Evolutionary conservation across 1,284 basidiomycete species (phyloP).

Genomic region (Ganoderma leucocontextum): DNA sequence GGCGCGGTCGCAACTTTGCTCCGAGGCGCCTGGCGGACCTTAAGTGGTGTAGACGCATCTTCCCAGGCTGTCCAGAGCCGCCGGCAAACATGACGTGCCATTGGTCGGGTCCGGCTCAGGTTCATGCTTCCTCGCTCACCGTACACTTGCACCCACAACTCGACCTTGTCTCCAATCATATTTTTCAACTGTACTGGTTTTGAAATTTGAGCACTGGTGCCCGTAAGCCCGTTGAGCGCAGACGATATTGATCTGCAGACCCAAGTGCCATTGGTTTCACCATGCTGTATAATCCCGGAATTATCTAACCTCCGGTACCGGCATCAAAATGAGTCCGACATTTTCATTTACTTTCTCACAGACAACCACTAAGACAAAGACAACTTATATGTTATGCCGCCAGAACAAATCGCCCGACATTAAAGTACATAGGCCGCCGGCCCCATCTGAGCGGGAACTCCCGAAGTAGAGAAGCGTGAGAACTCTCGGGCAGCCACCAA

Average conservation of each 20-base stretch:
- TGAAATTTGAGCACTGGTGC: too few relatives aligned
- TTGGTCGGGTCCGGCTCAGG: not conserved
- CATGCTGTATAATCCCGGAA: too few relatives aligned
- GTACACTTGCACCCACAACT: slow-evolving; percentile 6
- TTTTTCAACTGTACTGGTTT: not conserved
- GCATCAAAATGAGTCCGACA: not conserved
- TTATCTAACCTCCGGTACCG: not conserved
- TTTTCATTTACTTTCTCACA: not conserved
- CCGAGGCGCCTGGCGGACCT: not conserved
- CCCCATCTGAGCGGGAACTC: too few relatives aligned
- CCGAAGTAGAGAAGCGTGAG: too few relatives aligned
- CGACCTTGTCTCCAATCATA: not conserved
- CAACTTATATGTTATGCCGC: too few relatives aligned
- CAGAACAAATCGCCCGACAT: not conserved
- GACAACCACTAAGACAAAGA: not conserved
- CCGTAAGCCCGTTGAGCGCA: too few relatives aligned
- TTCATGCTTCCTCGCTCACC: not conserved
- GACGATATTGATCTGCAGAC: too few relatives aligned
- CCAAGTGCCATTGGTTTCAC: too few relatives aligned
- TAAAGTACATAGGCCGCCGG: too few relatives aligned
- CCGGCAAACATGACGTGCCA: not conserved
- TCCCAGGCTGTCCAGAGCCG: not conserved
- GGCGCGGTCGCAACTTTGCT: not conserved
- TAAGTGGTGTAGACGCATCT: not conserved
- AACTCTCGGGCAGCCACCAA: too few relatives aligned